Evolutionary conservation across 257 asterid species (phyloP).

Genomic region (Ballota nigra): DNA sequence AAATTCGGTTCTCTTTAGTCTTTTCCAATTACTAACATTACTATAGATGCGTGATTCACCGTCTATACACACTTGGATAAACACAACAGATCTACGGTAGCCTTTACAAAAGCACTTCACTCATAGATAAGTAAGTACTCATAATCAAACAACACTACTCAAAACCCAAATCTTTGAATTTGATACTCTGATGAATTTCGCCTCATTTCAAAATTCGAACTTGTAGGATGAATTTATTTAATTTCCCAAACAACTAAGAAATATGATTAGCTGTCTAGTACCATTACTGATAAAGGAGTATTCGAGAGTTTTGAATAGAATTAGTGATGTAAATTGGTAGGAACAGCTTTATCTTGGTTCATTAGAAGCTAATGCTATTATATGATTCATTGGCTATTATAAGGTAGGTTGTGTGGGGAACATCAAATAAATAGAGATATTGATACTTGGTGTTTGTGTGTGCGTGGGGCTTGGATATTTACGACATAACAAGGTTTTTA

Average conservation of each 20-base stretch:
- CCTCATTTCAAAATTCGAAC: no score
- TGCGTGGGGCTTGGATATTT: not conserved
- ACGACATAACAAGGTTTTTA: not conserved
- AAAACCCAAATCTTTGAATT: no score
- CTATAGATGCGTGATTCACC: not conserved
- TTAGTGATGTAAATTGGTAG: not conserved
- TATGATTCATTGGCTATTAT: not conserved
- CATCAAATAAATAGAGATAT: not conserved
- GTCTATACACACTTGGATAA: not conserved
- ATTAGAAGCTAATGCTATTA: not conserved
- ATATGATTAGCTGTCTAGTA: not conserved
- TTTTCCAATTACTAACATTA: not conserved
- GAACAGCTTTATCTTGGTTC: not conserved
- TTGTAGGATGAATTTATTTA: no score
- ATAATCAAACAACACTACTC: no score
- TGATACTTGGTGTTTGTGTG: not conserved
- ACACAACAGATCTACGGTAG: not conserved
- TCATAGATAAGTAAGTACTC: no score
- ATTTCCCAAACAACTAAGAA: no score
- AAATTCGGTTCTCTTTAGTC: not conserved
- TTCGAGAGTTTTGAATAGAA: not conserved
- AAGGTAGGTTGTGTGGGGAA: not conserved
- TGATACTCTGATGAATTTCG: no score
- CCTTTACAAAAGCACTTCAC: not conserved
- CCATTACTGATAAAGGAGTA: not conserved